Base-by-base conservation (phyloP, 345 rosid species). In the Arabis alpina region DNA sequence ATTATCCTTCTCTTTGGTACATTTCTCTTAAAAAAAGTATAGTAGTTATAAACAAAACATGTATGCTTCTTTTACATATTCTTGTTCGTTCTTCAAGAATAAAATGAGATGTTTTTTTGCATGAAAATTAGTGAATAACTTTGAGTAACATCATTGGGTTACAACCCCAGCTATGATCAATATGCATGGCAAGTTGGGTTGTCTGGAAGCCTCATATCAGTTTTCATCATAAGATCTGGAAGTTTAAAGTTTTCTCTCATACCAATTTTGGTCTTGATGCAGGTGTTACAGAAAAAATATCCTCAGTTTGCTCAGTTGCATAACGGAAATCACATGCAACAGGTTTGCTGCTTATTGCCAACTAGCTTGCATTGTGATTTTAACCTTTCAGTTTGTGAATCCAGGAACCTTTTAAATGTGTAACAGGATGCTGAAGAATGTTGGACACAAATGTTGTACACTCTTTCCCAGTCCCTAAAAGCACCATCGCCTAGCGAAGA, bases 381-480 rank as follows among this genome's bases (percentile, higher is more conserved):
- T 49, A 24, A 39, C 45, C 50, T 69, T 48, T 30, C 65, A 44
- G 36, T 57, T 57, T 44, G 59, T 54, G 66, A 48, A 70, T 59
- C 59, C 30, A 3, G 71, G 8, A 45, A 10, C 40, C 36, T 53
- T 55, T 28, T 68, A 52, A 68, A 43, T 63, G 8, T 55, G 5
- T 55, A 43, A 64, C 84, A 91, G 92, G 97, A 87, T 77, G 96
- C 96, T 59, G 98, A 92, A 79, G 96, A 89, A 77, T 92, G 98
- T 79, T 89, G 98, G 94, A 85, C 92, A 11, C 98, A 92, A 64
- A 85, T 92, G 73, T 63, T 92, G 43, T 87, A 84, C 80, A 89
- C 92, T 12, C 92, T 89, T 71, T 88, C 96, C 3, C 96, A 84
- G 76, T 84, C 89, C 56, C 85, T 89, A 54, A 71, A 85, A 71